Evolutionary conservation across 179 eudicot genomes (phyloP).

Genomic region (Nepenthes alata): DNA sequence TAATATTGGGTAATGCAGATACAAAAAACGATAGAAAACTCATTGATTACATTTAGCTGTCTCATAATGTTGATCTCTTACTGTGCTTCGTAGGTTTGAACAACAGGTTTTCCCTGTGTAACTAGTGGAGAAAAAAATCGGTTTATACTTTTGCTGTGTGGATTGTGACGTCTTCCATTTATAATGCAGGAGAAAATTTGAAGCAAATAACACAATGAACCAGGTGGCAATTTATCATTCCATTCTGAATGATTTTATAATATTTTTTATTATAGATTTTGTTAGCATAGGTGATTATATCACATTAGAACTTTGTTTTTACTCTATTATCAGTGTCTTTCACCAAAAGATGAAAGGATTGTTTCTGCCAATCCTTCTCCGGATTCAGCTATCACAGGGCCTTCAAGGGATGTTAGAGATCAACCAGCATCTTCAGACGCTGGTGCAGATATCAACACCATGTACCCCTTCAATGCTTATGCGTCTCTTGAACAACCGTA

Average conservation of each 20-base stretch:
- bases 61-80: neutral
- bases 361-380: conserved; percentile 61
- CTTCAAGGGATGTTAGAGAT: conserved; percentile 40
- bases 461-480: conserved; percentile 38
- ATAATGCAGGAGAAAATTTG: conserved; percentile 39
- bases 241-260: neutral
- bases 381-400: conserved; percentile 54
- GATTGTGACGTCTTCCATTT: neutral
- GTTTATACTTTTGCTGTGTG: neutral
- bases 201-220: conserved; percentile 40
- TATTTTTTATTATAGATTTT: conserved; percentile 8
- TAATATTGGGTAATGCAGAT: too few species aligned
- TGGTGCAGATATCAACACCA: conserved; percentile 32
- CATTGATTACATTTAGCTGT: too few species aligned
- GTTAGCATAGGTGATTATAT: conserved; percentile 14
- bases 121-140: neutral
- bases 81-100: neutral
- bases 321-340: conserved; percentile 46
- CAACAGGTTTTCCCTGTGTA: neutral
- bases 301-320: conserved; percentile 15
- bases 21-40: too few species aligned
- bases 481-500: conserved; percentile 59
- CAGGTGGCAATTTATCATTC: conserved; percentile 32
- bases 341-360: conserved; percentile 75
- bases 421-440: conserved; percentile 41